Evolutionary conservation across 1,284 basidiomycete genomes (phyloP).

Genomic region (Tilletia setariae): DNA sequence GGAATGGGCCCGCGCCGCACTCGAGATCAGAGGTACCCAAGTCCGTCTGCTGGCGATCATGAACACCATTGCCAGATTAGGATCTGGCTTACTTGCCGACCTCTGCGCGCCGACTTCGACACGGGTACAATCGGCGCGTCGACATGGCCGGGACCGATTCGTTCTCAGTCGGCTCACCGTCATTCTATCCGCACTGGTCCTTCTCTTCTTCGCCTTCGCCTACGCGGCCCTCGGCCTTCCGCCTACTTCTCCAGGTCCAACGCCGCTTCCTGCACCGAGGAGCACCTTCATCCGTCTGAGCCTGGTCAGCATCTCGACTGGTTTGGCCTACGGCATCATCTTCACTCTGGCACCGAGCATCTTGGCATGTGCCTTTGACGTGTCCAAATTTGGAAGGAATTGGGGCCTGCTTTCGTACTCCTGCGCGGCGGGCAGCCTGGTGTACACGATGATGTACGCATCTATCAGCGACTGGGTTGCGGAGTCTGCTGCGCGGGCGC

Average conservation of each 20-base stretch:
- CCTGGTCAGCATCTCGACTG: conserved; percentile 18
- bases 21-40: conserved; percentile 9
- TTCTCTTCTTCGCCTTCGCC: conserved; percentile 19
- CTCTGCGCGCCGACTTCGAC: neutral
- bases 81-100: conserved; percentile 26
- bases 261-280: conserved; percentile 4
- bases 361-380: conserved; percentile 20
- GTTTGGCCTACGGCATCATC: conserved; percentile 23
- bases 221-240: conserved; percentile 18
- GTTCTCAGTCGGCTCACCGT: conserved; percentile 22
- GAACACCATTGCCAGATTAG: conserved; percentile 25
- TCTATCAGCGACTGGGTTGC: conserved; percentile 21
- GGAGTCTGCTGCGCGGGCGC: conserved; percentile 13
- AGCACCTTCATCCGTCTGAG: conserved; percentile 10
- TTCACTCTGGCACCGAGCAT: conserved; percentile 26
- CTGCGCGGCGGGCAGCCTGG: conserved; percentile 22
- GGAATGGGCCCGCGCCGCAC: conserved; percentile 6
- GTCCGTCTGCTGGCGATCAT: conserved; percentile 20
- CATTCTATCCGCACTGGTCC: conserved; percentile 19
- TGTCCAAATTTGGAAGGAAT: conserved; percentile 25
- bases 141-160: neutral
- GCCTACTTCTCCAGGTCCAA: neutral
- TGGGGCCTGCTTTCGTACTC: conserved; percentile 26
- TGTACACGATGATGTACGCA: conserved; percentile 28
- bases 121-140: neutral